A percentile compares a stretch with the other conserved stretches of the same genome.
phyloP scores from a whole-genome alignment of 176 grass and related monocot species.

The Saccharum officinarum region DNA sequence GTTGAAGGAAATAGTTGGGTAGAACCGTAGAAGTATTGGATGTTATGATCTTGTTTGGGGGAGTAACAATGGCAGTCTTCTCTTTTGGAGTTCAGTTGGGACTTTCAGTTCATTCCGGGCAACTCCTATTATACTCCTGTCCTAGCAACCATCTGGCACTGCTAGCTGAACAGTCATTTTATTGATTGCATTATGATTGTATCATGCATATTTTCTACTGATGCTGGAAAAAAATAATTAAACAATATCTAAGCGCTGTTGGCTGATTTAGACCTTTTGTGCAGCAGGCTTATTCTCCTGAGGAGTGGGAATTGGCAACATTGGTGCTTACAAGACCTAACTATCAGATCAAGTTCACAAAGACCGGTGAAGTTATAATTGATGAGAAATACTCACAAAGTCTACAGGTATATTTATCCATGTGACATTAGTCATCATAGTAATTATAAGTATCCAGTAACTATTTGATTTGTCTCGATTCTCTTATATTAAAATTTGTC shows the following conservation, averaged over 20 bases:
- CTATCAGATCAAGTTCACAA: slow-evolving; percentile 60
- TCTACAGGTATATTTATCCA: slow-evolving; percentile 49
- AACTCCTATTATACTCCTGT: not conserved
- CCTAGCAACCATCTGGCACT: not conserved
- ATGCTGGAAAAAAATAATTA: not conserved
- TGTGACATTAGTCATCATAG: not conserved
- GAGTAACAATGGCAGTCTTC: not conserved
- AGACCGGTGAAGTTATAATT: slow-evolving; percentile 34
- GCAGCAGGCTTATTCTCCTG: slow-evolving; percentile 53
- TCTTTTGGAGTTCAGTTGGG: not conserved
- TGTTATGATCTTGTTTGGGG: not conserved
- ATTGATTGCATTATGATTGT: not conserved
- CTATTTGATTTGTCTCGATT: slow-evolving; percentile 3
- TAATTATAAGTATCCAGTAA: not conserved
- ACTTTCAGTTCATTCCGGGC: not conserved
- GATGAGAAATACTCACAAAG: slow-evolving; percentile 36
- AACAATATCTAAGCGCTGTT: not conserved
- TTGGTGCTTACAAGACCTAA: slow-evolving; percentile 55
- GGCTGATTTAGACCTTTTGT: slow-evolving; percentile 22
- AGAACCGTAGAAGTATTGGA: not conserved
- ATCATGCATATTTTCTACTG: not conserved
- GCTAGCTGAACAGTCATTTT: not conserved
- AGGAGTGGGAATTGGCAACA: slow-evolving; percentile 50
- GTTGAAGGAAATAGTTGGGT: not conserved
- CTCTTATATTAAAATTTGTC: slow-evolving; percentile 13